A percentile compares a stretch with the other conserved stretches of the same genome.
Conservation (phyloP, 768 basidiomycete species). For the Sistotremastrum suecicum region DNA sequence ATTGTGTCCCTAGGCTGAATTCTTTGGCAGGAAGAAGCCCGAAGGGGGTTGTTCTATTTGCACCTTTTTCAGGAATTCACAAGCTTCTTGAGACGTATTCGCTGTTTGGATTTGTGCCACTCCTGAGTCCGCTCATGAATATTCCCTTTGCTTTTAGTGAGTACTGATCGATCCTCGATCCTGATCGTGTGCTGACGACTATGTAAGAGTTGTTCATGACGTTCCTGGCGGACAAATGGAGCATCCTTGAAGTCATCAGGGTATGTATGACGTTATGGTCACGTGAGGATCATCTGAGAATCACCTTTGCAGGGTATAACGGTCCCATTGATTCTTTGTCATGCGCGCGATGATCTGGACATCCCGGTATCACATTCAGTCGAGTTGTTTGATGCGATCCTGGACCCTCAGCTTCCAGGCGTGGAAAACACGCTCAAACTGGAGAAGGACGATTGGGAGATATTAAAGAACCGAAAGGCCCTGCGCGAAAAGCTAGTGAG, state of each 20-base stretch:
- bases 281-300: not conserved
- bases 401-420: slow-evolving; percentile 48
- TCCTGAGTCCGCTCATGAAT: slow-evolving; percentile 53
- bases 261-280: slow-evolving; percentile 20
- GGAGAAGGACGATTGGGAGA: slow-evolving; percentile 29
- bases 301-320: slow-evolving; percentile 37
- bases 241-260: slow-evolving; percentile 45
- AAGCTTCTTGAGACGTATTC: slow-evolving; percentile 54
- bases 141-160: slow-evolving; percentile 50
- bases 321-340: slow-evolving; percentile 55
- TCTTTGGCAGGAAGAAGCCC: slow-evolving; percentile 15
- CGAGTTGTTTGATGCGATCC: slow-evolving; percentile 49
- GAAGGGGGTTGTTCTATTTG: slow-evolving; percentile 36
- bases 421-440: slow-evolving; percentile 18
- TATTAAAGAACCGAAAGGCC: slow-evolving; percentile 25
- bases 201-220: slow-evolving; percentile 36
- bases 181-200: slow-evolving; percentile 2
- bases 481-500: slow-evolving; percentile 31
- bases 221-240: slow-evolving; percentile 42
- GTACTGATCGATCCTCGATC: slow-evolving; percentile 15
- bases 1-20: too few relatives aligned
- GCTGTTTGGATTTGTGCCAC: slow-evolving; percentile 50
- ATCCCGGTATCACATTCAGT: slow-evolving; percentile 60
- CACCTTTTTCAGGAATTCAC: slow-evolving; percentile 44
- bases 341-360: slow-evolving; percentile 61